Evolutionary conservation across 768 basidiomycete genomes (phyloP).

Genomic region (Boletellus sp.): DNA sequence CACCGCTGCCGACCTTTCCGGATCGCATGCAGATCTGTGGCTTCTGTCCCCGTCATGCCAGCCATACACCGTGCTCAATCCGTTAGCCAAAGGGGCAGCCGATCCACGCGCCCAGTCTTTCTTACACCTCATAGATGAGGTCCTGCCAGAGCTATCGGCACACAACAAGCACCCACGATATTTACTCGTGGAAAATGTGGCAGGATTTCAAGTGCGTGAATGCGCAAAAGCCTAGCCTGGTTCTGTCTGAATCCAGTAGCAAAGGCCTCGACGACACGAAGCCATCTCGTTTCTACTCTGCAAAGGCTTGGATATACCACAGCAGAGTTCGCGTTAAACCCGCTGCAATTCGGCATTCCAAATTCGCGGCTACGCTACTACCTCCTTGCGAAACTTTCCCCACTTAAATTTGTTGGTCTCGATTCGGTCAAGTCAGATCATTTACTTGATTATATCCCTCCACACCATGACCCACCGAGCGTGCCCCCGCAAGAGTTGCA

Average conservation of each 20-base stretch:
- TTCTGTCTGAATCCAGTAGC: slow-evolving; percentile 5
- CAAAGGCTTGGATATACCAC: slow-evolving; percentile 51
- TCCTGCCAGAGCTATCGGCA: slow-evolving; percentile 57
- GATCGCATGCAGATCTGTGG: slow-evolving; percentile 61
- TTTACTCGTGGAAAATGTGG: slow-evolving; percentile 77
- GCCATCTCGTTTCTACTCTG: slow-evolving; percentile 50
- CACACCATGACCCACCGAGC: slow-evolving; percentile 31
- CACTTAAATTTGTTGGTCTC: slow-evolving; percentile 37
- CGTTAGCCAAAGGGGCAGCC: slow-evolving; percentile 60
- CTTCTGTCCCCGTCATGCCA: slow-evolving; percentile 81
- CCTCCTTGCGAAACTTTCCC: slow-evolving; percentile 57
- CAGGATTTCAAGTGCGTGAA: slow-evolving; percentile 69
- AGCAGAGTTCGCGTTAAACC: slow-evolving; percentile 65
- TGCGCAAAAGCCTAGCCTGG: neutral
- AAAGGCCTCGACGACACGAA: slow-evolving; percentile 64
- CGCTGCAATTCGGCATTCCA: slow-evolving; percentile 75
- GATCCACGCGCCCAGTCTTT: slow-evolving; percentile 79
- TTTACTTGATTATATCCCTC: slow-evolving; percentile 55
- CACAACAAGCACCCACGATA: slow-evolving; percentile 48
- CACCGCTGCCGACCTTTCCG: slow-evolving; percentile 43
- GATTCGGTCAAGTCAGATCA: slow-evolving; percentile 11
- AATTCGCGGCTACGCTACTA: slow-evolving; percentile 83
- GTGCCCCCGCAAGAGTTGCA: neutral
- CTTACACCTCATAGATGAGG: slow-evolving; percentile 58
- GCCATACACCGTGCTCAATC: slow-evolving; percentile 78